Conservation (phyloP, 208 protist species). For the Leishmania aethiopica region DNA sequence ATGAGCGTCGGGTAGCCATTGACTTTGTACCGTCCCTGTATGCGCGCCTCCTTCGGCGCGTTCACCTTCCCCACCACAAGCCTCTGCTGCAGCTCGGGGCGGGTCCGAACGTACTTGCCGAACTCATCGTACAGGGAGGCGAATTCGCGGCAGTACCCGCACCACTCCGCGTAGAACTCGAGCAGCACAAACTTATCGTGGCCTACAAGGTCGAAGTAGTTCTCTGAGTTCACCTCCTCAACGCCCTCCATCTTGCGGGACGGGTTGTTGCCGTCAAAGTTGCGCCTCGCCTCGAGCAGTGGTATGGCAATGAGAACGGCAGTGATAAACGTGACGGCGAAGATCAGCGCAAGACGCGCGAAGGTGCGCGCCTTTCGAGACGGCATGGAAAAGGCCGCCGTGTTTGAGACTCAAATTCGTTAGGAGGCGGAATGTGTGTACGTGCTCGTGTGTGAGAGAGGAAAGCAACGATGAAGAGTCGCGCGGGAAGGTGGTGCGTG, state of each 20-base stretch:
- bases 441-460: not conserved
- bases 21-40: conserved; percentile 29
- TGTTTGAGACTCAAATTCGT: not conserved
- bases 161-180: conserved; percentile 90
- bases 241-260: conserved; percentile 31
- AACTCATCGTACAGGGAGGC: conserved; percentile 29
- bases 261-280: not conserved
- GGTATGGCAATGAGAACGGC: not conserved
- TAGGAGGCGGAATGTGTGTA: not conserved
- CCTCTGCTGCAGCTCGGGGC: conserved; percentile 23
- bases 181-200: conserved; percentile 49
- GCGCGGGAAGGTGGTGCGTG: not conserved
- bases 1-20: conserved; percentile 53
- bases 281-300: not conserved
- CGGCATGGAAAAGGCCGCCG: not conserved
- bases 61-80: conserved; percentile 51
- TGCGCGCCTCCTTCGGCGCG: conserved; percentile 9
- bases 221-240: conserved; percentile 35
- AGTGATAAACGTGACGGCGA: conserved; percentile 4
- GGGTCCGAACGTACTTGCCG: conserved; percentile 18
- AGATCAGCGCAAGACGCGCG: conserved; percentile 10
- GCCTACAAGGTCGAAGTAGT: conserved; percentile 50
- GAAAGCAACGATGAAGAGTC: not conserved
- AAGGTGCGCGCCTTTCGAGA: not conserved
- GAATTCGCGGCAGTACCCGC: conserved; percentile 53